phyloP scores from a whole-genome alignment of 352 stramenopile species.

The Discostella stelligera region DNA sequence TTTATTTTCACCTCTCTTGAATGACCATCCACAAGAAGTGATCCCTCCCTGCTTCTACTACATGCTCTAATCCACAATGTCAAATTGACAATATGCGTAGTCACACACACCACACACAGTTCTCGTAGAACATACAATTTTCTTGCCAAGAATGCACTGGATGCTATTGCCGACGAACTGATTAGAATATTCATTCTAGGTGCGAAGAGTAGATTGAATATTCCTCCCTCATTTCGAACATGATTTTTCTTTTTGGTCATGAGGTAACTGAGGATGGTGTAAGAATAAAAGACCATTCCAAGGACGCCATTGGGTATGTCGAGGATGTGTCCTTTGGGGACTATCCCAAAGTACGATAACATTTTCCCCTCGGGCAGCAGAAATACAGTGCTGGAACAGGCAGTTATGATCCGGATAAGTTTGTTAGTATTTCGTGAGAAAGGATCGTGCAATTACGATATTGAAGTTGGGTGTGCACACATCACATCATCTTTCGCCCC shows the following conservation, averaged over 20 bases:
- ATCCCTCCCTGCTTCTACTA: conserved; percentile 14
- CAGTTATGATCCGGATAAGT: background rate
- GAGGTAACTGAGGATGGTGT: conserved; percentile 47
- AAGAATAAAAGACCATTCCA: conserved; percentile 66
- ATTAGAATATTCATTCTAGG: conserved; percentile 29
- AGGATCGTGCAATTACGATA: background rate
- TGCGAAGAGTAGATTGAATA: conserved; percentile 18
- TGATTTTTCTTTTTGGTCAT: conserved; percentile 13
- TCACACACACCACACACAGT: conserved; percentile 75
- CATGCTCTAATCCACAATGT: conserved; percentile 43
- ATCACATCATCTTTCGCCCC: no score
- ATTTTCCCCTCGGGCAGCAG: conserved; percentile 71
- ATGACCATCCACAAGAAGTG: background rate
- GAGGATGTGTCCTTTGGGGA: conserved; percentile 56
- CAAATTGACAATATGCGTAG: conserved; percentile 74
- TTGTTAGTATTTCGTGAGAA: background rate
- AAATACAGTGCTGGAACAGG: conserved; percentile 62
- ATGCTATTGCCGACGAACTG: conserved; percentile 52
- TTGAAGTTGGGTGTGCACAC: no score
- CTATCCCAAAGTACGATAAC: conserved; percentile 75
- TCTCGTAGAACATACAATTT: conserved; percentile 69
- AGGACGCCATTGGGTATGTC: conserved; percentile 76
- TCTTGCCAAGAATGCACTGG: conserved; percentile 68
- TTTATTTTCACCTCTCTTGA: conserved; percentile 8
- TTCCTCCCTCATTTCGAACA: background rate